A percentile compares a stretch with the other conserved stretches of the same genome.
Conservation (phyloP, 192 early-diverging fungal species). For the Neocallimastix lanati region DNA sequence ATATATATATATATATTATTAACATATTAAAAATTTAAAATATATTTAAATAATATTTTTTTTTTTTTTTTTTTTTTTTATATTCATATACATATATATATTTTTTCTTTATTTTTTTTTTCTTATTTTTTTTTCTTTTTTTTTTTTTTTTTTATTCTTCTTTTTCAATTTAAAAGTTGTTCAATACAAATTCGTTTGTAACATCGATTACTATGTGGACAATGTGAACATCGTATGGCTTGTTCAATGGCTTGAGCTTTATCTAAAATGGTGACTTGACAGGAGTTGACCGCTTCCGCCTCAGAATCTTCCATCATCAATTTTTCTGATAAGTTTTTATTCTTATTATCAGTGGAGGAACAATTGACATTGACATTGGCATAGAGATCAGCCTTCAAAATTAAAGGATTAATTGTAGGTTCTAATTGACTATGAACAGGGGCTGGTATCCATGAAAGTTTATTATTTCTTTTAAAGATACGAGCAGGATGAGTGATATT, state of each 20-base stretch:
- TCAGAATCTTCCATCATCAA: background rate
- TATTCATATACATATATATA: too few species aligned
- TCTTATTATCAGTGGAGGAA: background rate
- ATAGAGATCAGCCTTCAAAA: background rate
- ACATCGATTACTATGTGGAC: background rate
- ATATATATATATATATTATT: too few species aligned
- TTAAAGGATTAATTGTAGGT: background rate
- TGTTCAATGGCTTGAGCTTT: background rate
- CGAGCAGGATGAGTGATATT: too few species aligned
- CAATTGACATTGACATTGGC: background rate
- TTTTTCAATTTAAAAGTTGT: background rate
- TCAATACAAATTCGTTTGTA: background rate
- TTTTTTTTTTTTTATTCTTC: too few species aligned
- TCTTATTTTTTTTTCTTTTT: too few species aligned
- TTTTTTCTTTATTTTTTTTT: too few species aligned
- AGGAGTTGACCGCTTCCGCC: background rate
- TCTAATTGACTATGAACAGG: background rate
- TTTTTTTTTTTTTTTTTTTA: too few species aligned
- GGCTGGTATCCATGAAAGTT: background rate
- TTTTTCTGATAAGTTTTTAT: too few species aligned
- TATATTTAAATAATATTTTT: too few species aligned
- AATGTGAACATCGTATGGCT: background rate
- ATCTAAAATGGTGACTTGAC: background rate
- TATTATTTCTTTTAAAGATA: background rate
- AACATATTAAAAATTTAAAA: too few species aligned